Conservation (phyloP, 202 grass and related monocot genomes). For the Schoenoplectus triqueter region DNA sequence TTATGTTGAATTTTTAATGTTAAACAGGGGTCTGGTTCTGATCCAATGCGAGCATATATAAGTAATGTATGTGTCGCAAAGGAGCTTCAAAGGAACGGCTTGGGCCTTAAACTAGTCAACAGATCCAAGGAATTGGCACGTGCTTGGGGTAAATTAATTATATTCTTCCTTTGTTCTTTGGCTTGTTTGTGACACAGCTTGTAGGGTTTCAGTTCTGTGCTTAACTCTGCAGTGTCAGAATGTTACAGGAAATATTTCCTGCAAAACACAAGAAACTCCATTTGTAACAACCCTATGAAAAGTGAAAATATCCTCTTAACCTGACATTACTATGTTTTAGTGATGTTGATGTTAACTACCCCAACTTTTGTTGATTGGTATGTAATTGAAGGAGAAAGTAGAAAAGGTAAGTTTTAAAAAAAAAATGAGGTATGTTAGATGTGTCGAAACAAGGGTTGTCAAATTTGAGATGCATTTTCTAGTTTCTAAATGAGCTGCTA, state of each 20-base stretch:
- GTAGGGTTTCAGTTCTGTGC: not conserved
- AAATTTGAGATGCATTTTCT: not conserved
- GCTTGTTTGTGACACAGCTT: not conserved
- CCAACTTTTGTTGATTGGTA: not conserved
- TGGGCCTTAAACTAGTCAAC: constrained; percentile 77
- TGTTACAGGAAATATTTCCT: not conserved
- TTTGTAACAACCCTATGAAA: not conserved
- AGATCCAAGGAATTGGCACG: constrained; percentile 74
- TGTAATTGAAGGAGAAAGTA: not conserved
- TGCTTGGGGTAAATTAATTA: constrained; percentile 68
- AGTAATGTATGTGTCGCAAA: constrained; percentile 85
- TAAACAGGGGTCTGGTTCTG: constrained; percentile 61
- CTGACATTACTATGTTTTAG: not conserved
- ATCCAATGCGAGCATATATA: constrained; percentile 63
- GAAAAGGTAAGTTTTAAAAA: too few species aligned
- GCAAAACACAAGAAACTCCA: not conserved
- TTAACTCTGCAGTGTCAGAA: not conserved
- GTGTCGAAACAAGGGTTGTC: not conserved
- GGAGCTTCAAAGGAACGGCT: constrained; percentile 79
- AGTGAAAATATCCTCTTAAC: not conserved
- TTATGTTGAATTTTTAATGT: constrained; percentile 31
- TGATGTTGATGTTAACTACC: not conserved
- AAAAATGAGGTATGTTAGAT: not conserved
- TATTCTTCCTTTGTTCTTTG: constrained; percentile 27
- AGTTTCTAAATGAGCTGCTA: not conserved